Evolutionary conservation across 768 basidiomycete genomes (phyloP), one percentile per base, ranked within the genome.

Genomic region (Agrocybe pediades): DNA sequence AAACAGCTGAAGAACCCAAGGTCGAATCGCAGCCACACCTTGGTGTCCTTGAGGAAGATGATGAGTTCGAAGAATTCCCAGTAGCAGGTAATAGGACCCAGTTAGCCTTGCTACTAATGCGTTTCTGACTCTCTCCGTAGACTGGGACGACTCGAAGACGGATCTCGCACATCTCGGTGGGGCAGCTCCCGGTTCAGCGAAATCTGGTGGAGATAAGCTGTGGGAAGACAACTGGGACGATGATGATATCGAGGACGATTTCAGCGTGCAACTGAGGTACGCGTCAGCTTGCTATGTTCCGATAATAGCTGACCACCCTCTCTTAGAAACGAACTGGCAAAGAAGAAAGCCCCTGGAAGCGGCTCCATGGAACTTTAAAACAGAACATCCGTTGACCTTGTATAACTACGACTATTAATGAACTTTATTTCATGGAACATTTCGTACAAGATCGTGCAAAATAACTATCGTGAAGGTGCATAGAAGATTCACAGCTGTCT

Each of bases 151-250:
- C 65, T 84, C 88, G 0, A 78, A 91, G 62, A 94, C 92, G 2
- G 88, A 92, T 68, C 71, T 94, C 21, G 87, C 88, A 13, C 88
- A 92, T 65, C 73, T 93, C 41, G 84, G 82, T 39, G 87, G 88
- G 17, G 79, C 85, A 2, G 82, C 86, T 3, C 87, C 89, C 2
- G 89, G 88, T 3, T 84, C 79, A 11, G 90, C 87, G 2, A 87
- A 85, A 62, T 88, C 88, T 27, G 87, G 87, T 39, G 90, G 90
- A 16, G 87, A 97, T 70, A 92, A 94, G 65, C 76, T 99, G 9
- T 99, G 97, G 97, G 97, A 99, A 76, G 97, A 98, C 62, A 98
- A 98, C 68, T 99, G 97, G 97, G 97, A 99, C 65, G 97, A 99
- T 63, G 97, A 99, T 73, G 96, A 98, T 71, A 87, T 97, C 56